Percentiles rank a stretch among this genome's conserved stretches.
Evolutionary conservation across 2,329 filamentous ascomycete species (phyloP).

Genomic region (Arthrocladium fulminans): DNA sequence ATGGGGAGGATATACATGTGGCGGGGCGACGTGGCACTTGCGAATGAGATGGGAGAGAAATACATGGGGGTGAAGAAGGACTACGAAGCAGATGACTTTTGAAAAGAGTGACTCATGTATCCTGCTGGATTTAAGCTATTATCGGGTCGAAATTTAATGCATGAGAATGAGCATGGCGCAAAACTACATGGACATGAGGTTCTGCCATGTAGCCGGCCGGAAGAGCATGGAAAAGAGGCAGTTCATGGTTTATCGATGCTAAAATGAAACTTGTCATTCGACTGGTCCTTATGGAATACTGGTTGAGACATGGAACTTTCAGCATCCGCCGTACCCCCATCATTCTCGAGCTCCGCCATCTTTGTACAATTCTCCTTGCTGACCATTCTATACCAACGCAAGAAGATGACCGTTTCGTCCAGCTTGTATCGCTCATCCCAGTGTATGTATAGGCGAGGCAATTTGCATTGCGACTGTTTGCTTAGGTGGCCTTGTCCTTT

Average conservation of each 20-base stretch:
- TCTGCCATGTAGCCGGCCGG: too few relatives aligned
- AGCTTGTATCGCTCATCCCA: too few relatives aligned
- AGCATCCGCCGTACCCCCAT: too few relatives aligned
- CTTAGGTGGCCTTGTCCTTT: constrained; percentile 59
- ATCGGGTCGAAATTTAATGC: too few relatives aligned
- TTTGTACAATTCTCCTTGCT: background rate
- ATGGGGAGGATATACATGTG: constrained; percentile 68
- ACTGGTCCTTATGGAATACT: background rate
- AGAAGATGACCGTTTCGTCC: too few relatives aligned
- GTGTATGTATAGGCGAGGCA: background rate
- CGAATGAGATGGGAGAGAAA: constrained; percentile 55
- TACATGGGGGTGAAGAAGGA: constrained; percentile 52
- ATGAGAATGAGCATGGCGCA: background rate
- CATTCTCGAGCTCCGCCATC: too few relatives aligned
- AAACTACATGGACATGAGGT: background rate
- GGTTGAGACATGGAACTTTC: background rate
- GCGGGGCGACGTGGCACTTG: constrained; percentile 53
- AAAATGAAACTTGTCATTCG: background rate
- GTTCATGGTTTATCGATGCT: too few relatives aligned
- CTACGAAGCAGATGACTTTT: constrained; percentile 19
- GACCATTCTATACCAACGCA: background rate
- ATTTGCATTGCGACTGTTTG: too few relatives aligned
- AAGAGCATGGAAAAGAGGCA: too few relatives aligned
- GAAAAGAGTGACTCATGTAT: background rate
- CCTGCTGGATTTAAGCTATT: background rate